phyloP scores from a whole-genome alignment of 805 yeast species.

The Zygosaccharomyces kombuchaensis region DNA sequence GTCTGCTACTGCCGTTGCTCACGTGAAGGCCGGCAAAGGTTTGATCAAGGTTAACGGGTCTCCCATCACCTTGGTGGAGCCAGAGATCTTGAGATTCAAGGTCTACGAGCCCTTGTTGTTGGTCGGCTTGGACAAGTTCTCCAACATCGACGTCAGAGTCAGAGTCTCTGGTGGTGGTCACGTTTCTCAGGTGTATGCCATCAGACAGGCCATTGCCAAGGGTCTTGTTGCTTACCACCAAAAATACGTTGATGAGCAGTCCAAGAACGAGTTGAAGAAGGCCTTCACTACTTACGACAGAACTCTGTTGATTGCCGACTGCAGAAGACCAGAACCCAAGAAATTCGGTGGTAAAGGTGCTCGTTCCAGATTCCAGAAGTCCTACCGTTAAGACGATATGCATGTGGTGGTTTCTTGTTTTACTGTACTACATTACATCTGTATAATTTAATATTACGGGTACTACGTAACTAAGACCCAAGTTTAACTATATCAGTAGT shows the following conservation, averaged over 20 bases:
- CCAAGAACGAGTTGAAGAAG: slow-evolving; percentile 99
- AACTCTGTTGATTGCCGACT: slow-evolving; percentile 98
- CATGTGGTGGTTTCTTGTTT: slow-evolving; percentile 13
- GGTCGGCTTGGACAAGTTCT: slow-evolving; percentile 98
- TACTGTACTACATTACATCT: slow-evolving; percentile 22
- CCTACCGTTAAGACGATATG: slow-evolving; percentile 86
- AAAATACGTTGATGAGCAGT: slow-evolving; percentile 98
- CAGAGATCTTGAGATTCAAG: slow-evolving; percentile 98
- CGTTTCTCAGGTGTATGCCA: slow-evolving; percentile 99
- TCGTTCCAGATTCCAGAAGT: slow-evolving; percentile 99
- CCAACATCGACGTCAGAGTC: slow-evolving; percentile 97
- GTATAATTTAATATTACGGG: slow-evolving; percentile 34
- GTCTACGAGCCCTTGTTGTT: slow-evolving; percentile 98
- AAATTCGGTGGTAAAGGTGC: slow-evolving; percentile 99
- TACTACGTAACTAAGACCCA: slow-evolving; percentile 23
- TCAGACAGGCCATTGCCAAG: slow-evolving; percentile 99
- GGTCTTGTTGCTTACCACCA: slow-evolving; percentile 99
- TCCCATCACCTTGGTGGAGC: slow-evolving; percentile 98
- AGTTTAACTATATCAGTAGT: neutral
- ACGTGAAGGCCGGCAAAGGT: slow-evolving; percentile 99
- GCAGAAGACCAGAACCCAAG: slow-evolving; percentile 99
- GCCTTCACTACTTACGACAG: slow-evolving; percentile 97
- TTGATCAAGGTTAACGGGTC: slow-evolving; percentile 98
- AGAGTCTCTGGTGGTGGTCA: slow-evolving; percentile 99
- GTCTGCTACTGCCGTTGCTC: slow-evolving; percentile 99